Evolutionary conservation across 176 grass and related monocot genomes (phyloP).

Genomic region (Stipa capillata): DNA sequence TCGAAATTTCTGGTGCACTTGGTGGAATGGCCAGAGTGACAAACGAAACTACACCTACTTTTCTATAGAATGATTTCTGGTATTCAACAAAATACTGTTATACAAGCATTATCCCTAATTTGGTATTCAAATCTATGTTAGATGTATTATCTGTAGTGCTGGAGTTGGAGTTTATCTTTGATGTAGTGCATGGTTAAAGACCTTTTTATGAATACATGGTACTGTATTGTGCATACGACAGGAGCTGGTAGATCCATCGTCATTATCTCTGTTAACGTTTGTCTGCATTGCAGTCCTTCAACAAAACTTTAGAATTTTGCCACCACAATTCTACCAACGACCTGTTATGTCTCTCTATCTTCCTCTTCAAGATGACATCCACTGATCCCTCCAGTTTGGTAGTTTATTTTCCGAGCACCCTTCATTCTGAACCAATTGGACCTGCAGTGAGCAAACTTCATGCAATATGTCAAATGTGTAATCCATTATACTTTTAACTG

Average conservation of each 20-base stretch:
- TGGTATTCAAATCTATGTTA: not conserved
- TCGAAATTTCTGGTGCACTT: not conserved
- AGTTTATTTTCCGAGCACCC: not conserved
- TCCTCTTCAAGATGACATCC: not conserved
- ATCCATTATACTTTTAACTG: slow-evolving; percentile 10
- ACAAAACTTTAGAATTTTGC: not conserved
- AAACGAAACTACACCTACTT: not conserved
- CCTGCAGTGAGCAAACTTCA: slow-evolving; percentile 12
- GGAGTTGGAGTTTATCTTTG: not conserved
- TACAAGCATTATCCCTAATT: not conserved
- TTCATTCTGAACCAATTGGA: not conserved
- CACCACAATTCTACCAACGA: not conserved
- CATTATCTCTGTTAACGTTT: not conserved
- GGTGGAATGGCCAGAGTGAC: not conserved
- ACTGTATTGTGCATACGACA: not conserved
- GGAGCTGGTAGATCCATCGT: not conserved
- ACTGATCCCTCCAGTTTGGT: not conserved
- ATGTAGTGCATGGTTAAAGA: not conserved
- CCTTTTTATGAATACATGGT: not conserved
- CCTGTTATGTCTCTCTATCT: not conserved
- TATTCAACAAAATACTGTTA: not conserved
- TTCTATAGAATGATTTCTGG: not conserved
- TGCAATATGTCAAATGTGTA: slow-evolving; percentile 8
- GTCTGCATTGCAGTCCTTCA: not conserved
- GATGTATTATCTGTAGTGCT: not conserved